These are phyloP conservation scores for Berkeleyomyces basicola DNA, from an alignment of 2,329 filamentous ascomycete species.

Conservation along the genomic window DNA sequence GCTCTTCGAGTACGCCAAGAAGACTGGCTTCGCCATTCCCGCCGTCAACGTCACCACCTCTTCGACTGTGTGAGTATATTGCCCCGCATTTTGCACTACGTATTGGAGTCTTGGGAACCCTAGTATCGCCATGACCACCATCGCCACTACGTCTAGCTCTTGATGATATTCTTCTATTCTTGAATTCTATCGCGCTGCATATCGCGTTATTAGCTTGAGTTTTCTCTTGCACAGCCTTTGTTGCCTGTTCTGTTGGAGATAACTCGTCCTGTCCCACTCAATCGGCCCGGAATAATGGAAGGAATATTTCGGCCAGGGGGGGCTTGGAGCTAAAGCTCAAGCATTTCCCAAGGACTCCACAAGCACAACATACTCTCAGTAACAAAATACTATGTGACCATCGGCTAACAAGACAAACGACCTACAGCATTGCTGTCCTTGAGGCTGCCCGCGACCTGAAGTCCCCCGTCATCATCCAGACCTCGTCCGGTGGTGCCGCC, in stretches of 20 bases:
- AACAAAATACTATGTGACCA: conserved; percentile 24
- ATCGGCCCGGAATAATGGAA: conserved; percentile 1
- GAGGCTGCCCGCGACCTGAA: conserved; percentile 91
- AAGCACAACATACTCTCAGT: background rate
- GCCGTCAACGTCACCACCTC: conserved; percentile 91
- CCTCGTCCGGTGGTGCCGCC: conserved; percentile 83
- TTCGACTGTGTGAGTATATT: conserved; percentile 32
- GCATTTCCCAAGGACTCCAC: background rate
- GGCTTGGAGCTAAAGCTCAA: background rate
- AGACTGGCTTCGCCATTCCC: conserved; percentile 77
- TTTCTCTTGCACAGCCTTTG: background rate
- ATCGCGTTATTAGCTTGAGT: no score
- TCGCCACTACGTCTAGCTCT: background rate
- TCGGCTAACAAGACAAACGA: conserved; percentile 47
- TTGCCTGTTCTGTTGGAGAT: background rate
- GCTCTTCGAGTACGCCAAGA: conserved; percentile 80
- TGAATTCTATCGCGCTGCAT: no score
- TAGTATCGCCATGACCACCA: background rate
- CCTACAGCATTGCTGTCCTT: conserved; percentile 51
- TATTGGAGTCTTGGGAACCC: background rate
- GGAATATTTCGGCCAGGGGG: background rate
- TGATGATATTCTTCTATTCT: no score
- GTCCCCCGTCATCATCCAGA: conserved; percentile 81
- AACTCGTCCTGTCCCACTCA: background rate
- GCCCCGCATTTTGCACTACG: background rate